Evolutionary conservation across 2,329 filamentous ascomycete species (phyloP).

Genomic region (Sordariomycetes sp.): DNA sequence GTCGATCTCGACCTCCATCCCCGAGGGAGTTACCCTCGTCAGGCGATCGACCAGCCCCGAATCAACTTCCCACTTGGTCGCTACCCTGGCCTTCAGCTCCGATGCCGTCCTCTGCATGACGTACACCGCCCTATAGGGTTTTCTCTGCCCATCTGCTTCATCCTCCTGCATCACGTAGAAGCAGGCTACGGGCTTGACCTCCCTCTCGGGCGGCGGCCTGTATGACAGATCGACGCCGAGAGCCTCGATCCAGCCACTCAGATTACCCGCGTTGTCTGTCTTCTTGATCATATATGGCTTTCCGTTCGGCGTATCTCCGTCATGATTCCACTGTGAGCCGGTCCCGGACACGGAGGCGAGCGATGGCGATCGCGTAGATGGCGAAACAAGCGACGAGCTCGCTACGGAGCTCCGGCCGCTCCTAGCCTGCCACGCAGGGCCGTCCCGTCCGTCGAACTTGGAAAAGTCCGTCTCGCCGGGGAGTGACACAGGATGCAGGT

Average conservation of each 20-base stretch:
- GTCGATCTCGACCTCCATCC: conserved; percentile 76
- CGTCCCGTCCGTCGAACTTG: conserved; percentile 25
- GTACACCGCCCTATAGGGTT: conserved; percentile 73
- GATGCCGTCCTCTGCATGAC: conserved; percentile 64
- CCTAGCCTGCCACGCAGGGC: conserved; percentile 36
- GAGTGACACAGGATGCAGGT: conserved; percentile 65
- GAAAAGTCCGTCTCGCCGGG: conserved; percentile 41
- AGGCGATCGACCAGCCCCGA: conserved; percentile 58
- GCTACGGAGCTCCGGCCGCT: conserved; percentile 48
- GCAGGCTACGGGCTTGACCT: conserved; percentile 68
- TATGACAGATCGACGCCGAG: conserved; percentile 83
- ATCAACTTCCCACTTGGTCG: conserved; percentile 73
- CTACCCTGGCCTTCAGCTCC: conserved; percentile 63
- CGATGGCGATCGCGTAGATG: conserved; percentile 55
- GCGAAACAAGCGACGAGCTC: conserved; percentile 52
- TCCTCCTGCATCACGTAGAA: conserved; percentile 64
- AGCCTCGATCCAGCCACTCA: conserved; percentile 82
- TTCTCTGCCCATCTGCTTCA: conserved; percentile 23
- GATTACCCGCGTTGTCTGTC: conserved; percentile 47
- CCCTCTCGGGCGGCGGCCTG: conserved; percentile 62
- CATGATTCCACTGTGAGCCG: conserved; percentile 36
- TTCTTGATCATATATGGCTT: conserved; percentile 41
- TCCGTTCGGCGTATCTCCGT: neutral
- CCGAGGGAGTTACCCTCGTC: conserved; percentile 61
- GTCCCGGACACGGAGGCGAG: conserved; percentile 45